Base-by-base conservation (phyloP, 2,329 filamentous ascomycete genomes). In the Apiospora marii region DNA sequence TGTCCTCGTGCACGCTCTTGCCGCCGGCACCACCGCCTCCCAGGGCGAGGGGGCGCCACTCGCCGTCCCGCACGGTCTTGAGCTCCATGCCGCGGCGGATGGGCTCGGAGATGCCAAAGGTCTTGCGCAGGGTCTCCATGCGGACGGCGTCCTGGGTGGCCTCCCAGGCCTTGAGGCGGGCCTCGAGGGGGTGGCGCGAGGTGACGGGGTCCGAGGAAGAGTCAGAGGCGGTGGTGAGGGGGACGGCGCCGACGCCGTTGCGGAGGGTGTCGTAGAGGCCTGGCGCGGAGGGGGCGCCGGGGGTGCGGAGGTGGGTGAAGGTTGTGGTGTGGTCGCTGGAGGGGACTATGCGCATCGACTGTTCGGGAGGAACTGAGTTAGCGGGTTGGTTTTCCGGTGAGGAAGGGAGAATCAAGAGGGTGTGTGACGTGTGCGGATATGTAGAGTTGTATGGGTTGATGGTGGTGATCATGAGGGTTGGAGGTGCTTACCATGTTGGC, bases 251-350 rank as follows among this genome's bases (percentile, higher is more conserved):
- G 76, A 97, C 89, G 84, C 95, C 95, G 75, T 92, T 87, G 80
- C 96, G 95, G 78, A 99, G 93, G 24, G 93, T 95, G 87, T 98
- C 96, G 88, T 97, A 95, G 75, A 98, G 88, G 77, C 96, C 96
- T 0, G 95, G 95, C 22, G 95, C 96, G 0, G 96, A 98, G 41
- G 77, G 96, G 4, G 96, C 96, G 72, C 90, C 91, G 78, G 89
- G 88, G 76, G 88, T 89, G 81, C 88, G 83, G 72, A 87, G 79
- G 77, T 87, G 92, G 79, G 87, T 88, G 85, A 90, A 92, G 81
- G 89, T 88, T 77, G 87, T 90, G 78, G 91, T 84, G 87, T 96
- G 90, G 77, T 86, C 81, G 79, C 91, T 84, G 74, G 91, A 82
- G 81, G 96, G 96, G 77, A 94, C 91, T 85, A 99, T 93, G 85